Evolutionary conservation across 2,329 filamentous ascomycete genomes (phyloP).

Genomic region (Trichoderma sp.): DNA sequence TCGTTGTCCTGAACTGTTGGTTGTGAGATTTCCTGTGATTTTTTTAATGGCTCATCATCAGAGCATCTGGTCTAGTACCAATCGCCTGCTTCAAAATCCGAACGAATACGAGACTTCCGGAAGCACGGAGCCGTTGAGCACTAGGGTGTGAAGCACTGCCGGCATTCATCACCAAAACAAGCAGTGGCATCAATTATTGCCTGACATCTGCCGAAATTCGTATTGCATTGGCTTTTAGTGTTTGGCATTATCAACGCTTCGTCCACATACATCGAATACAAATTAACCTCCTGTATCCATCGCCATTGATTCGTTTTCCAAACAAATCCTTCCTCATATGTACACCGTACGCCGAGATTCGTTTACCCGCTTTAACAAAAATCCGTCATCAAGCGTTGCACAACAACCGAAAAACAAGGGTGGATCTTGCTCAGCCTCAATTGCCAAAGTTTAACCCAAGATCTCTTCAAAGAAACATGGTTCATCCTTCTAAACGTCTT

Average conservation of each 20-base stretch:
- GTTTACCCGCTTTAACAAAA: slow-evolving; percentile 8
- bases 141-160: background rate
- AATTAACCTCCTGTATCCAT: background rate
- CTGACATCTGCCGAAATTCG: background rate
- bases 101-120: background rate
- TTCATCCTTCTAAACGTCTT: background rate
- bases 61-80: too few species aligned
- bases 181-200: too few species aligned
- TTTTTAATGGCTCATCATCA: background rate
- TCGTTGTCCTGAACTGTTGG: background rate
- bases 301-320: background rate
- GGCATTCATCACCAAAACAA: too few species aligned
- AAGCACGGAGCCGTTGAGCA: background rate
- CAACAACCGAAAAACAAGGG: background rate
- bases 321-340: background rate
- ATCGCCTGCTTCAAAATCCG: too few species aligned
- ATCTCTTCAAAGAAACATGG: background rate
- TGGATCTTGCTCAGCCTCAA: background rate
- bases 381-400: background rate
- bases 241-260: background rate
- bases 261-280: background rate
- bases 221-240: background rate
- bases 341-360: slow-evolving; percentile 4
- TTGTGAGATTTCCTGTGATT: too few species aligned
- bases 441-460: background rate